These are phyloP conservation scores for Solanum etuberosum DNA, from an alignment of 257 asterid genomes.

Conservation along the genomic window DNA sequence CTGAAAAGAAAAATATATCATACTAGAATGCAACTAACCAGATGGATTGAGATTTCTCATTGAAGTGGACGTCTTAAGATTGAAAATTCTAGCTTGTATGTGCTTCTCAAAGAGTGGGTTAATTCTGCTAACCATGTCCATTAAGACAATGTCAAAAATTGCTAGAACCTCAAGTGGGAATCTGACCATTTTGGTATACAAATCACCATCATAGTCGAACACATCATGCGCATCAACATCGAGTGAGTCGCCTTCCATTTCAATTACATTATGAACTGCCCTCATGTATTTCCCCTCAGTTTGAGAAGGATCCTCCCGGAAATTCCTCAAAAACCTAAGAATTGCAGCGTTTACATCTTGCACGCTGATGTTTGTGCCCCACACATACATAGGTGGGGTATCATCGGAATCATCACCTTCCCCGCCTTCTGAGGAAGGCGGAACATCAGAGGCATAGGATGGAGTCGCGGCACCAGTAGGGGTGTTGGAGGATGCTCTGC, in stretches of 20 bases:
- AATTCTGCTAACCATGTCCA: constrained; percentile 76
- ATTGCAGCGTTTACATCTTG: constrained; percentile 83
- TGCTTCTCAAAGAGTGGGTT: constrained; percentile 84
- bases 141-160: constrained; percentile 80
- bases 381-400: constrained; percentile 77
- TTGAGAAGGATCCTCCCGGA: constrained; percentile 52
- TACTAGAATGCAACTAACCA: constrained; percentile 27
- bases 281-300: constrained; percentile 83
- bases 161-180: constrained; percentile 96
- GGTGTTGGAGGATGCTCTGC: constrained; percentile 32
- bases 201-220: constrained; percentile 61
- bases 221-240: constrained; percentile 88
- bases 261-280: constrained; percentile 55
- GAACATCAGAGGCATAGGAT: constrained; percentile 49
- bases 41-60: constrained; percentile 95
- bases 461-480: constrained; percentile 50
- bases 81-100: constrained; percentile 83
- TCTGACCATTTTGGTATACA: constrained; percentile 84
- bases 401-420: constrained; percentile 50
- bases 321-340: constrained; percentile 74
- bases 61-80: constrained; percentile 65
- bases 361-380: constrained; percentile 96
- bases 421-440: constrained; percentile 69
- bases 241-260: constrained; percentile 90
- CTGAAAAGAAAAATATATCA: background rate